phyloP scores from a whole-genome alignment of 805 yeast species.

The Yamadazyma philogaea region DNA sequence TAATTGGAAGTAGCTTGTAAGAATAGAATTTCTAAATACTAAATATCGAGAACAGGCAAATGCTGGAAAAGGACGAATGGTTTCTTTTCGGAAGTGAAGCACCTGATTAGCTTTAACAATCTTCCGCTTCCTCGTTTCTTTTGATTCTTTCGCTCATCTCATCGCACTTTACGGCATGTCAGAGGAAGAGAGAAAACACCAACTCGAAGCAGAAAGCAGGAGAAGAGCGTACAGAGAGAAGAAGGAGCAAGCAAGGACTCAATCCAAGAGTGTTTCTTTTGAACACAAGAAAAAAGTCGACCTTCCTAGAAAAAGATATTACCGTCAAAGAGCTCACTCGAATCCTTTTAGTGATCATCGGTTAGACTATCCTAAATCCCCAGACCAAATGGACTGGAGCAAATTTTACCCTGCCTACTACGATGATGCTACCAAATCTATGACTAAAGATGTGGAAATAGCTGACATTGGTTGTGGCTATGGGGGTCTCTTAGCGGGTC shows the following conservation, averaged over 20 bases:
- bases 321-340: conserved; percentile 96
- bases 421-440: conserved; percentile 38
- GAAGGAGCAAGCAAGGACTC: conserved; percentile 25
- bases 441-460: conserved; percentile 64
- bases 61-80: too few relatives aligned
- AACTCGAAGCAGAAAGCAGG: conserved; percentile 33
- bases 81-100: too few relatives aligned
- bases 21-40: too few relatives aligned
- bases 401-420: conserved; percentile 64
- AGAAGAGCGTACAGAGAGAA: conserved; percentile 50
- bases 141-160: conserved; percentile 8
- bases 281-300: conserved; percentile 40
- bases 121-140: not conserved
- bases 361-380: conserved; percentile 80
- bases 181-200: conserved; percentile 20
- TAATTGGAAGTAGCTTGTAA: not conserved
- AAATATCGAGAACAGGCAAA: too few relatives aligned
- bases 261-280: conserved; percentile 38
- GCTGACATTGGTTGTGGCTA: conserved; percentile 98
- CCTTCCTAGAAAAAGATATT: conserved; percentile 80
- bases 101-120: too few relatives aligned
- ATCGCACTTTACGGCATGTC: conserved; percentile 1
- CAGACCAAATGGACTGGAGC: conserved; percentile 85
- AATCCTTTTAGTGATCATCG: conserved; percentile 96
- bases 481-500: conserved; percentile 82